Conservation (phyloP, 192 early-diverging fungal species). For the Globomyces pollinis-pini region DNA sequence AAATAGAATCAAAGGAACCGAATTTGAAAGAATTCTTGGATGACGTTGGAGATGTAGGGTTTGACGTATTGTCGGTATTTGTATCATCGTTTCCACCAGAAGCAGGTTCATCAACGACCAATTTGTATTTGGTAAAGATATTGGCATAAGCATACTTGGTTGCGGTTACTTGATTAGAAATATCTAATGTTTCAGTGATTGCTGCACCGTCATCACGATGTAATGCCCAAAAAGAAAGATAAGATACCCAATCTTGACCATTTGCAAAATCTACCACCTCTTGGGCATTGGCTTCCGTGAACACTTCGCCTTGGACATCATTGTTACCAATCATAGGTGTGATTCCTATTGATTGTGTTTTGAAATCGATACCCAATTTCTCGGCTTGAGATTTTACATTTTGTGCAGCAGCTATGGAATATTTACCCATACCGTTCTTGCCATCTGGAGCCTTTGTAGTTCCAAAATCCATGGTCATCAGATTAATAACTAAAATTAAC, state of each 20-base stretch:
- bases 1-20: too few relatives aligned
- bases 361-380: constrained; percentile 5
- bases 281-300: constrained; percentile 23
- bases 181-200: too few relatives aligned
- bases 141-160: too few relatives aligned
- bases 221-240: constrained; percentile 20
- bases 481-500: constrained; percentile 25
- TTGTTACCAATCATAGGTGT: constrained; percentile 41
- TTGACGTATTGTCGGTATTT: too few relatives aligned
- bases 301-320: constrained; percentile 30
- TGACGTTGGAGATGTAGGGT: too few relatives aligned
- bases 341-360: constrained; percentile 20
- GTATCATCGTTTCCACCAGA: too few relatives aligned
- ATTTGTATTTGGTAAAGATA: too few relatives aligned
- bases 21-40: too few relatives aligned
- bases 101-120: too few relatives aligned
- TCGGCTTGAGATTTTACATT: constrained; percentile 14
- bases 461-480: constrained; percentile 33
- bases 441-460: constrained; percentile 27
- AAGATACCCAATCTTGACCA: constrained; percentile 5
- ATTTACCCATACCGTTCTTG: constrained; percentile 28
- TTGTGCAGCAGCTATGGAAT: constrained; percentile 19
- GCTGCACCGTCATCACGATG: constrained; percentile 16
- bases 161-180: too few relatives aligned
- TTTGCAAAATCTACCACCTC: constrained; percentile 22